These are phyloP conservation scores for Heteromeles arbutifolia DNA, from an alignment of 306 rosid species.

Conservation along the genomic window DNA sequence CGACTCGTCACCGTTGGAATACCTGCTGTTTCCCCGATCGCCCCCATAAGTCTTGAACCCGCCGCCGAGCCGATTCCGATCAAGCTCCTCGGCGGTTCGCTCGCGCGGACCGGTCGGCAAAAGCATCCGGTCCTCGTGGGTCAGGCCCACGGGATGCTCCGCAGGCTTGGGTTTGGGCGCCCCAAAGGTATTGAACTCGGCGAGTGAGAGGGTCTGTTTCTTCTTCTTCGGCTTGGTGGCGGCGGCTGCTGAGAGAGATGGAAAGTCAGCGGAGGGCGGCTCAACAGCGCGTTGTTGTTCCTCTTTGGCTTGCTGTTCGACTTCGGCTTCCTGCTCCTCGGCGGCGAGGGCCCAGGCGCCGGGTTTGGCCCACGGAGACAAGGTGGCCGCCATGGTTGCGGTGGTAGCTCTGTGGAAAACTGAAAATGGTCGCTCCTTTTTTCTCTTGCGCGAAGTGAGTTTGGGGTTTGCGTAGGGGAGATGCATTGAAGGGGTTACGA, in stretches of 20 bases:
- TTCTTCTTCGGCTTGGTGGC: slow-evolving; percentile 75
- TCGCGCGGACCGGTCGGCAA: slow-evolving; percentile 87
- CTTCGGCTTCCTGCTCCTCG: slow-evolving; percentile 69
- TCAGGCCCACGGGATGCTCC: slow-evolving; percentile 17
- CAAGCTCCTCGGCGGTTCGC: slow-evolving; percentile 85
- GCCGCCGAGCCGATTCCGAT: slow-evolving; percentile 50
- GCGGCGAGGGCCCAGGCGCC: slow-evolving; percentile 96
- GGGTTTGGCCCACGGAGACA: slow-evolving; percentile 83
- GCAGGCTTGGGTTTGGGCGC: slow-evolving; percentile 44
- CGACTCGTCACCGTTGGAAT: slow-evolving; percentile 42
- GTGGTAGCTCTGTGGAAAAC: neutral
- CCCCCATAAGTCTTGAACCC: slow-evolving; percentile 49
- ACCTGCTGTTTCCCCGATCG: slow-evolving; percentile 20
- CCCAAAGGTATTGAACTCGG: slow-evolving; percentile 51
- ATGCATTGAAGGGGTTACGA: neutral
- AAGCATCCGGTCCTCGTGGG: slow-evolving; percentile 39
- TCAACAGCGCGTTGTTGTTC: neutral
- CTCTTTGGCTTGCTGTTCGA: slow-evolving; percentile 38
- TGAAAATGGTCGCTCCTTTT: neutral
- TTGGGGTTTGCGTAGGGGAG: slow-evolving; percentile 25
- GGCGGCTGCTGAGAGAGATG: slow-evolving; percentile 81
- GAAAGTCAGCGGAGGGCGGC: slow-evolving; percentile 53
- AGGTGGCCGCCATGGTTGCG: slow-evolving; percentile 75
- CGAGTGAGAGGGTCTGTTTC: slow-evolving; percentile 53
- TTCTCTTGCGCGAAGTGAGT: neutral